Percentiles rank a stretch among this genome's conserved stretches.
Evolutionary conservation across 768 basidiomycete species (phyloP).

Genomic region (Rhodocollybia butyracea): DNA sequence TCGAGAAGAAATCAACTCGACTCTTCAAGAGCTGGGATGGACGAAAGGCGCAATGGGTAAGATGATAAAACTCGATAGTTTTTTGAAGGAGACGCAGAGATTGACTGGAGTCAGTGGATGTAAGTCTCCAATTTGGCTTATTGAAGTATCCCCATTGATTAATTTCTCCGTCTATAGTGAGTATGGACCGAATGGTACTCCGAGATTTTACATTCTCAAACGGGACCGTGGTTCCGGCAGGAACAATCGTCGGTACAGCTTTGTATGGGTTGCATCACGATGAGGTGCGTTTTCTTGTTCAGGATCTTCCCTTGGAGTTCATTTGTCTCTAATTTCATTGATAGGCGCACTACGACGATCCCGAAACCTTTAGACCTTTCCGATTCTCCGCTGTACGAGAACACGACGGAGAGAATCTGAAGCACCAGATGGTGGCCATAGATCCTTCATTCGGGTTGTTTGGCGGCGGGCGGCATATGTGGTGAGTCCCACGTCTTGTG

Average conservation of each 20-base stretch:
- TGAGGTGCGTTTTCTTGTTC: conserved; percentile 10
- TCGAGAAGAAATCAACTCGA: conserved; percentile 40
- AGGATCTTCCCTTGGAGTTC: not conserved
- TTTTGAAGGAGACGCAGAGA: conserved; percentile 38
- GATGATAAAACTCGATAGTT: conserved; percentile 43
- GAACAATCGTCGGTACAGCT: conserved; percentile 21
- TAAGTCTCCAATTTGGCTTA: conserved; percentile 12
- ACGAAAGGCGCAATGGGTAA: conserved; percentile 30
- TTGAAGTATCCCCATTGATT: not conserved
- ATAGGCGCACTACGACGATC: conserved; percentile 36
- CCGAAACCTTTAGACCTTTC: conserved; percentile 42
- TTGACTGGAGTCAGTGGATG: conserved; percentile 25
- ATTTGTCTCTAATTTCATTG: not conserved
- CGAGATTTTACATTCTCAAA: conserved; percentile 27
- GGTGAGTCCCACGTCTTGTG: not conserved
- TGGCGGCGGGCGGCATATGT: conserved; percentile 34
- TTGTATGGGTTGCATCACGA: conserved; percentile 18
- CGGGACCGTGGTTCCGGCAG: conserved; percentile 24
- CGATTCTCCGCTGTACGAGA: conserved; percentile 41
- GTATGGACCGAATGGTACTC: conserved; percentile 18
- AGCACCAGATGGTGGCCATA: conserved; percentile 32
- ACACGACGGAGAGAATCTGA: conserved; percentile 26
- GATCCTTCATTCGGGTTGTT: conserved; percentile 32
- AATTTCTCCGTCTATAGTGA: conserved; percentile 12
- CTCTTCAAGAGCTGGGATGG: conserved; percentile 36